A percentile compares a stretch with the other conserved stretches of the same genome.
Conservation (phyloP, 129 eudicot genomes). For the Solidago caesia region DNA sequence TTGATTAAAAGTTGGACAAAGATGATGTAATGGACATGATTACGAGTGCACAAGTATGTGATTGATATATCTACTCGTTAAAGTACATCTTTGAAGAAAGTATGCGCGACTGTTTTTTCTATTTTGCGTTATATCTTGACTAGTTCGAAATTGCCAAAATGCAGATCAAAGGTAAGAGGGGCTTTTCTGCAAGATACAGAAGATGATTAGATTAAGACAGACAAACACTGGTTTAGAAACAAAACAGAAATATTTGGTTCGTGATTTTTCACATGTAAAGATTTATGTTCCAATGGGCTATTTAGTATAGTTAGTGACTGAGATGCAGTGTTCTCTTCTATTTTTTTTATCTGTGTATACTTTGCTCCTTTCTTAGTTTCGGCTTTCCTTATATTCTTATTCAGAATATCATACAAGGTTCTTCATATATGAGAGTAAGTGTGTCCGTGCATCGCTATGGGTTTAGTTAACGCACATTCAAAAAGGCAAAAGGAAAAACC, state of each 20-base stretch:
- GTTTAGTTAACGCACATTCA: too few species aligned
- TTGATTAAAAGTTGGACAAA: background rate
- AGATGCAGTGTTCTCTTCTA: too few species aligned
- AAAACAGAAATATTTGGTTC: background rate
- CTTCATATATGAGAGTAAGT: too few species aligned
- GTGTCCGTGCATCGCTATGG: too few species aligned
- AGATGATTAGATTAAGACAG: constrained; percentile 39
- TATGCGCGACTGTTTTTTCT: background rate
- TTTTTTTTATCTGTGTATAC: too few species aligned
- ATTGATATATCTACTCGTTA: background rate
- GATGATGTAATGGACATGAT: background rate
- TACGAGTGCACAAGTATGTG: background rate
- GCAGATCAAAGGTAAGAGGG: constrained; percentile 77
- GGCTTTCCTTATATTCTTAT: too few species aligned
- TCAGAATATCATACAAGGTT: too few species aligned
- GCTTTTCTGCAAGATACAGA: constrained; percentile 61
- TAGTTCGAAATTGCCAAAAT: constrained; percentile 11
- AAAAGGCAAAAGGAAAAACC: too few species aligned
- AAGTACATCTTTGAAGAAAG: background rate
- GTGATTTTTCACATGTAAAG: background rate
- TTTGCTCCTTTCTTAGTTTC: too few species aligned
- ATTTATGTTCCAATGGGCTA: too few species aligned
- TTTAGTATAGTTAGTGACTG: too few species aligned
- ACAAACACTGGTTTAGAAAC: background rate
- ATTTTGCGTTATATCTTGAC: constrained; percentile 6